Conservation (phyloP, 768 basidiomycete genomes). For the Trametes meyenii region DNA sequence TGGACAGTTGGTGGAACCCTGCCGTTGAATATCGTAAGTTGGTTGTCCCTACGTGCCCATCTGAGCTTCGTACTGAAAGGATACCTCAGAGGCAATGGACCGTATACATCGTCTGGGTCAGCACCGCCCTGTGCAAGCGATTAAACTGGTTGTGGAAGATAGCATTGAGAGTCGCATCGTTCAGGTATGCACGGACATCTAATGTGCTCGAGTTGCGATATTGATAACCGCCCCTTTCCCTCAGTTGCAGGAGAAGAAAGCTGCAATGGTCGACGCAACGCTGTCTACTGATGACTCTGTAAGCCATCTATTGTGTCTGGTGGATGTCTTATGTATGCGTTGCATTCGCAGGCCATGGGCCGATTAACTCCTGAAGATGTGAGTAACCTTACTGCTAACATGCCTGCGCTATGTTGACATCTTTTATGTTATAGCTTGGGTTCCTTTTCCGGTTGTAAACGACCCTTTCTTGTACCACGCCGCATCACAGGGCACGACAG, state of each 20-base stretch:
- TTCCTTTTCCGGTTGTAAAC: slow-evolving; percentile 59
- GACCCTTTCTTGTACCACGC: background rate
- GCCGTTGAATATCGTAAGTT: slow-evolving; percentile 87
- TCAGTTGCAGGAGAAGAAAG: slow-evolving; percentile 95
- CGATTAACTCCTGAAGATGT: slow-evolving; percentile 84
- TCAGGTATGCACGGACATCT: slow-evolving; percentile 49
- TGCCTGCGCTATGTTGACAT: background rate
- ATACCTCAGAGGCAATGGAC: slow-evolving; percentile 85
- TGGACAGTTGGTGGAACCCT: slow-evolving; percentile 99
- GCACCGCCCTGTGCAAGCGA: slow-evolving; percentile 88
- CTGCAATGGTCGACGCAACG: slow-evolving; percentile 91
- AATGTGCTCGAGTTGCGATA: no score
- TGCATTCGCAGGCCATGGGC: slow-evolving; percentile 74
- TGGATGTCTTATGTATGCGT: slow-evolving; percentile 4
- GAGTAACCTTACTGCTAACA: slow-evolving; percentile 15
- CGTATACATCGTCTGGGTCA: slow-evolving; percentile 97
- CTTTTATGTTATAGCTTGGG: slow-evolving; percentile 42
- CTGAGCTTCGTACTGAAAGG: slow-evolving; percentile 2
- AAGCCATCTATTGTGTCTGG: slow-evolving; percentile 28
- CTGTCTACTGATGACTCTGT: slow-evolving; percentile 81
- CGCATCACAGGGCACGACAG: background rate
- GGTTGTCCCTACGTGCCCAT: background rate
- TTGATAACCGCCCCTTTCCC: background rate
- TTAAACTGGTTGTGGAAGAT: slow-evolving; percentile 94
- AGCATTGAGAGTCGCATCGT: slow-evolving; percentile 96